Evolutionary conservation across 108 stramenopile genomes (phyloP).

Genomic region (Conticribra weissflogii): DNA sequence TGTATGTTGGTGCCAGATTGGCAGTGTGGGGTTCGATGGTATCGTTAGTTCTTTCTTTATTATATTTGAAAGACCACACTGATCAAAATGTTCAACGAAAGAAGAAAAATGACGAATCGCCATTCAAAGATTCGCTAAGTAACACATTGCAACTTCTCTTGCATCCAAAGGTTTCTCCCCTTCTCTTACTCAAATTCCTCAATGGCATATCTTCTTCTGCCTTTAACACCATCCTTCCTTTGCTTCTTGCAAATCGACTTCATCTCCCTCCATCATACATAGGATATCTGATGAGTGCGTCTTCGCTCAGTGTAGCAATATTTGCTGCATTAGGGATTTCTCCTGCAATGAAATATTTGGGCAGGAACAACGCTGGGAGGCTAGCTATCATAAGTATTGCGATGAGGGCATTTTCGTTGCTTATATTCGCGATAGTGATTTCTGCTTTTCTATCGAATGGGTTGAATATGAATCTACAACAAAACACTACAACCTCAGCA

Average conservation of each 20-base stretch:
- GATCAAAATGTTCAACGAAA: not conserved
- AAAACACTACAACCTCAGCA: too few species aligned
- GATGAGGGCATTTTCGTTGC: slow-evolving; percentile 28
- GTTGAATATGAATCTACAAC: too few species aligned
- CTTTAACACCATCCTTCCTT: slow-evolving; percentile 62
- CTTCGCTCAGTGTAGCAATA: slow-evolving; percentile 63
- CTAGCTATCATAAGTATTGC: slow-evolving; percentile 54
- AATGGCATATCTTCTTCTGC: slow-evolving; percentile 71
- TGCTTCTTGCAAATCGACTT: slow-evolving; percentile 58
- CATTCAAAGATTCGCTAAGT: slow-evolving; percentile 49
- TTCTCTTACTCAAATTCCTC: slow-evolving; percentile 69
- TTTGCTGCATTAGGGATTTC: slow-evolving; percentile 71
- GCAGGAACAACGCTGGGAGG: slow-evolving; percentile 33
- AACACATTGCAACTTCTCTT: slow-evolving; percentile 25
- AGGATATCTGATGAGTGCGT: slow-evolving; percentile 67
- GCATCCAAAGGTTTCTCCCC: slow-evolving; percentile 56
- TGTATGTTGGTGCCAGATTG: slow-evolving; percentile 71
- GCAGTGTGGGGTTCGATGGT: slow-evolving; percentile 72
- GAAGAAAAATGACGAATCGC: slow-evolving; percentile 1
- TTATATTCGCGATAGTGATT: slow-evolving; percentile 41
- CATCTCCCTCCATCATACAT: slow-evolving; percentile 55
- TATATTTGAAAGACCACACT: slow-evolving; percentile 49
- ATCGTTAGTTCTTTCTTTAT: slow-evolving; percentile 59
- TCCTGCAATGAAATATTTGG: slow-evolving; percentile 49
- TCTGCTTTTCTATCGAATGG: slow-evolving; percentile 15